Conservation (phyloP, 2,329 filamentous ascomycete genomes). For the Ceratocystis colombiana region DNA sequence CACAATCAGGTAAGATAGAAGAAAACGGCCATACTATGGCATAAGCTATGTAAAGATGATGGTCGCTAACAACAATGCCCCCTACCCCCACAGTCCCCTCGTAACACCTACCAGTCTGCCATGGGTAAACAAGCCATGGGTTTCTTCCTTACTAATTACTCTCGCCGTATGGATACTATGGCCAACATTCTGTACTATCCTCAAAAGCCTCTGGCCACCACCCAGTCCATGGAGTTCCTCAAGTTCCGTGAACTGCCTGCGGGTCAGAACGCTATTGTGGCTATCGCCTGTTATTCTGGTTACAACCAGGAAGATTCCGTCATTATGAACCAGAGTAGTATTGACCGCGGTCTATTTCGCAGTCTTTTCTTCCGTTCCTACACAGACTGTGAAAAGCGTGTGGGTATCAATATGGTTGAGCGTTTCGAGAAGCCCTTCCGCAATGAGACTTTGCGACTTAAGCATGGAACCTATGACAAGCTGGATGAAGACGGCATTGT, state of each 20-base stretch:
- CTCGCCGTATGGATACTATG: conserved; percentile 98
- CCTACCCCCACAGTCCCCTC: conserved; percentile 56
- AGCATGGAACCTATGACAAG: conserved; percentile 95
- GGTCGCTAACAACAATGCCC: conserved; percentile 31
- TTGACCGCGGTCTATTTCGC: conserved; percentile 92
- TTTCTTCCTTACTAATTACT: conserved; percentile 95
- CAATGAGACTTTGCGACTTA: conserved; percentile 77
- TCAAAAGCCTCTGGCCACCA: conserved; percentile 92
- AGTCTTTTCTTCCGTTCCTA: conserved; percentile 97
- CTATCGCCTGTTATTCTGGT: conserved; percentile 92
- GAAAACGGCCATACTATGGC: background rate
- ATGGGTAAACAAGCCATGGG: conserved; percentile 99
- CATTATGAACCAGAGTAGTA: conserved; percentile 99
- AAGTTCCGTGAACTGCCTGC: conserved; percentile 96
- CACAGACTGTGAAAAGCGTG: conserved; percentile 91
- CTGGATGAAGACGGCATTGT: conserved; percentile 94
- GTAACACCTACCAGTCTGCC: conserved; percentile 98
- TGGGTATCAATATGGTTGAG: conserved; percentile 87
- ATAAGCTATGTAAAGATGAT: background rate
- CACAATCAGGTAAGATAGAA: conserved; percentile 66
- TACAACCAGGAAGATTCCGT: conserved; percentile 99
- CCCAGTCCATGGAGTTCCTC: conserved; percentile 94
- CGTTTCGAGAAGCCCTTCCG: conserved; percentile 91
- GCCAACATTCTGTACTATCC: conserved; percentile 98
- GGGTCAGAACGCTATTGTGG: conserved; percentile 96